These are phyloP conservation scores for Rhizoctonia solani DNA, from an alignment of 1,284 basidiomycete genomes.

Conservation along the genomic window DNA sequence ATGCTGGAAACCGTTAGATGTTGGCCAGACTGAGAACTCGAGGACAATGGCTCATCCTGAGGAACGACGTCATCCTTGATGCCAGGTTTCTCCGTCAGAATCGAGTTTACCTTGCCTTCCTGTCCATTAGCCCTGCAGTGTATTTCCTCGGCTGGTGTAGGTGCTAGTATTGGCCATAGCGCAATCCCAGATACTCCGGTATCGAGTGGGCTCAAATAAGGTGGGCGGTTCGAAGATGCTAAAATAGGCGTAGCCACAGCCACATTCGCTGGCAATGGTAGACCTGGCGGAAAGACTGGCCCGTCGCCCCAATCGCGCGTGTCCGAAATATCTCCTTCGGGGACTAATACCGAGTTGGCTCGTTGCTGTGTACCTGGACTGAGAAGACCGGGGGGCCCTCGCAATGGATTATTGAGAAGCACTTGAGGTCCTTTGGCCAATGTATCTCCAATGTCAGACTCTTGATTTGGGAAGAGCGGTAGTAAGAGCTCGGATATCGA, in stretches of 20 bases:
- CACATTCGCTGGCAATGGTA: not conserved
- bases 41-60: too few relatives aligned
- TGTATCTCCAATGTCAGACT: too few relatives aligned
- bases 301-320: not conserved
- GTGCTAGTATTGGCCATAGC: not conserved
- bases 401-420: too few relatives aligned
- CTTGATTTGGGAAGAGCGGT: conserved; percentile 4
- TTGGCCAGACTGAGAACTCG: too few relatives aligned
- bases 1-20: too few relatives aligned
- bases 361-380: too few relatives aligned
- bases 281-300: not conserved
- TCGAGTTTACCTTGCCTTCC: not conserved
- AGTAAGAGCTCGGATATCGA: not conserved
- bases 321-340: conserved; percentile 4
- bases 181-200: not conserved
- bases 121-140: not conserved
- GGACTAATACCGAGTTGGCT: not conserved
- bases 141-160: not conserved
- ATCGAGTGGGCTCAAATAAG: not conserved
- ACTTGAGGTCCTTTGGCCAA: too few relatives aligned
- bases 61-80: too few relatives aligned
- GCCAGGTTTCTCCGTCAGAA: too few relatives aligned
- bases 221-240: not conserved
- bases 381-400: too few relatives aligned
- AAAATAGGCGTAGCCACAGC: not conserved